These are phyloP conservation scores for Coccomyxa subellipsoidea DNA, from an alignment of 163 green algal species.

Conservation along the genomic window DNA sequence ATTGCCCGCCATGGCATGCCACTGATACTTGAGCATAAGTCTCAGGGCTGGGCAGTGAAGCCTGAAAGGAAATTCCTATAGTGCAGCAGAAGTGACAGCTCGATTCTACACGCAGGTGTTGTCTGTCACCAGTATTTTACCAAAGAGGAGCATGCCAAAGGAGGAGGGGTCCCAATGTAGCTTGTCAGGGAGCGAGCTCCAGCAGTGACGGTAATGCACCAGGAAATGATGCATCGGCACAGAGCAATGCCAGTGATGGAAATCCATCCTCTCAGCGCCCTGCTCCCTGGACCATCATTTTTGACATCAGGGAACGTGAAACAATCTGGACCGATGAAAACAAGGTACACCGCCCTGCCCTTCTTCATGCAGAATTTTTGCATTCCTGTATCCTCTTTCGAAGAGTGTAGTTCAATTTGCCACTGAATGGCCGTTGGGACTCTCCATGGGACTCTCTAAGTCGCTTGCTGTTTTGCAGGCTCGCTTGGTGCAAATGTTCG, in stretches of 20 bases:
- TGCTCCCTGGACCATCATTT: conserved; percentile 29
- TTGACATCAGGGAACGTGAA: conserved; percentile 35
- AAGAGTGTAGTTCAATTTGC: no score
- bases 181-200: background rate
- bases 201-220: background rate
- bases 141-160: background rate
- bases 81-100: no score
- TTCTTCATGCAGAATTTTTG: background rate
- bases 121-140: no score
- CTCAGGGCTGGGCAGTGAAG: no score
- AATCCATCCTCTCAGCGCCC: background rate
- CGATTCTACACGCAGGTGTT: no score
- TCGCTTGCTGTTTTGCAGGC: conserved; percentile 16
- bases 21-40: no score
- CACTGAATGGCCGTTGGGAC: no score
- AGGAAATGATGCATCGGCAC: background rate
- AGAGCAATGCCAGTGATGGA: background rate
- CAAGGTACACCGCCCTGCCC: conserved; percentile 16
- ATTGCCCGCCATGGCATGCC: no score
- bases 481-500: conserved; percentile 31
- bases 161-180: background rate
- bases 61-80: no score
- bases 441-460: no score
- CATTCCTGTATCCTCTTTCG: no score
- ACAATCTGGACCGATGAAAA: conserved; percentile 37